Base-by-base conservation (phyloP, 495 filamentous ascomycete species). In the Echria macrotheca region DNA sequence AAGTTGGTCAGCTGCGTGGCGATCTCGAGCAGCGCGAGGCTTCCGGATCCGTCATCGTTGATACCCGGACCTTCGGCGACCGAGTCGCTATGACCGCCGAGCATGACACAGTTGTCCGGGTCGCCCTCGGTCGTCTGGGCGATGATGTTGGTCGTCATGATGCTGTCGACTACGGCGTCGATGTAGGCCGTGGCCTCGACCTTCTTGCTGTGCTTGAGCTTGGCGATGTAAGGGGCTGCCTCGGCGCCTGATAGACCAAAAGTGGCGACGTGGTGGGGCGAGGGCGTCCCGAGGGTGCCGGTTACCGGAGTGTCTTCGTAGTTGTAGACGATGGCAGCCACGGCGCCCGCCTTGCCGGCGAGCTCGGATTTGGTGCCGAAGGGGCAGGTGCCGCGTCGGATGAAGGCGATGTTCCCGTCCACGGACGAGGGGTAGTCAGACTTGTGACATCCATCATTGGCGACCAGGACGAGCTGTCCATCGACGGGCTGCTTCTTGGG, bases 241-340 rank as follows among this genome's bases (percentile, higher is more conserved):
- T 79, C 75, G 8, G 56, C 53, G 28, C 74, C 70, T 1, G 74
- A 75, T 22, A 84, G 59, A 1, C 77, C 75, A 33, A 80, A 82
- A 0, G 77, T 82, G 17, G 80, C 75, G 21, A 81, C 69, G 50
- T 82, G 76, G 47, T 77, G 41, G 0, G 71, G 61, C 5, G 69
- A 68, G 2, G 79, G 77, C 4, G 53, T 65, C 8, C 73, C 79
- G 22, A 83, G 63, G 4, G 79, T 83, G 11, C 78, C 79, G 19
- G 66, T 67, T 2, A 82, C 45, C 24, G 51, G 58, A 8, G 66
- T 72, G 7, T 69, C 44, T 12, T 76, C 71, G 54, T 75, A 73
- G 57, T 84, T 84, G 57, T 78, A 83, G 8, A 85, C 66, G 0
- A 85, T 67, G 0, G 77, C 78, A n/a, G 76, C 81, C 32, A 78